Base-by-base conservation (phyloP, 768 basidiomycete genomes). In the Hypholoma sublateritium region DNA sequence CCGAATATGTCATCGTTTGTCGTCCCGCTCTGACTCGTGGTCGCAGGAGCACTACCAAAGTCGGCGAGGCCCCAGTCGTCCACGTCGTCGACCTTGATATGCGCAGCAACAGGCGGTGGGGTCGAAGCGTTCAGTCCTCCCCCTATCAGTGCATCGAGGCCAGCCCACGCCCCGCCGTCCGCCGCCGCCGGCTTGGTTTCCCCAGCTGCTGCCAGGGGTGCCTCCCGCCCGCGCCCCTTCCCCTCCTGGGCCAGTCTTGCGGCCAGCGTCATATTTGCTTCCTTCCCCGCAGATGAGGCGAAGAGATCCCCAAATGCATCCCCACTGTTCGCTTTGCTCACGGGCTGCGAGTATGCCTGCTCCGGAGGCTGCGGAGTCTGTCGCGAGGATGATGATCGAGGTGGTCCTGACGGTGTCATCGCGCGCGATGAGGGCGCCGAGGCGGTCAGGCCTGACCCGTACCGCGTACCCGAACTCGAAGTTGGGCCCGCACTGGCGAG, bases 291-390 rank as follows among this genome's bases (percentile, higher is more conserved):
- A 1, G 78, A 74, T 7, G 78, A 76, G 0, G 80, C 72, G 19
- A 94, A 75, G 19, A 95, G 72, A n/a, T 77, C 79, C 55, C 86
- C 81, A 69, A 96, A 95, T 1, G 90, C 91, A 77, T 95, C 91
- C 65, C 69, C 65, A 17, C 62, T 53, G 59, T 65, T 17, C 2
- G 36, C 17, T 14, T 69, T 21, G 69, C 55, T 45, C 63, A 54
- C 12, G 62, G 43, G 60, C 65, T 7, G 74, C 66, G 9, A 32
- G 28, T 32, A 32, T 9, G 28, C 28, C 28, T 32, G 28, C 28
- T 9, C 28, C 5, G 28, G 9, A 9, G 28, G 28, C 28, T 32
- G 28, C 28, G 28, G 28, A 32, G 28, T 32, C 28, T 5, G 6
- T 9, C 28, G 28, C 5, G 5, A 32, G 74, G 65, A n/a, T 37